These are phyloP conservation scores for Rugonectria rugulosa DNA, from an alignment of 2,329 filamentous ascomycete species.

Conservation along the genomic window DNA sequence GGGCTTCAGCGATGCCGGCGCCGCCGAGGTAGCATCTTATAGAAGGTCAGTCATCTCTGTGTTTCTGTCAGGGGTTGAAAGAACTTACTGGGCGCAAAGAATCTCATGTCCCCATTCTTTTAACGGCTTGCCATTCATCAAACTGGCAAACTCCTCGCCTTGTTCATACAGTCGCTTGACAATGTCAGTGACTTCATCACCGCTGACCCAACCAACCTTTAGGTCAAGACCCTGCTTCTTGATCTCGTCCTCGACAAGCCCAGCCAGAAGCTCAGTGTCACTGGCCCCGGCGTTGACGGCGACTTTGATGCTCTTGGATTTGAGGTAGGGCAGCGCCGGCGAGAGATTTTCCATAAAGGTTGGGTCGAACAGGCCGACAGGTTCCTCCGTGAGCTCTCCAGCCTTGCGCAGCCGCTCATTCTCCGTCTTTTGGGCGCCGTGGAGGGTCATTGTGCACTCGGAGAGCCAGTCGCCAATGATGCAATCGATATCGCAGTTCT, in stretches of 20 bases:
- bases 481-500: conserved; percentile 44
- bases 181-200: conserved; percentile 45
- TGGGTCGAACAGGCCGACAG: conserved; percentile 39
- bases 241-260: conserved; percentile 39
- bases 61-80: background rate
- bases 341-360: conserved; percentile 42
- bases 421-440: conserved; percentile 38
- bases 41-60: background rate
- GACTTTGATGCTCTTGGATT: conserved; percentile 44
- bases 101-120: conserved; percentile 36
- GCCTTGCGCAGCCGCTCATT: conserved; percentile 32
- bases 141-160: conserved; percentile 34
- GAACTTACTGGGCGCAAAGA: conserved; percentile 23
- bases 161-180: conserved; percentile 28
- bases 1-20: conserved; percentile 50
- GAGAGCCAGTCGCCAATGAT: conserved; percentile 44
- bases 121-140: conserved; percentile 35
- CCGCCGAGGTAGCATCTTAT: conserved; percentile 46
- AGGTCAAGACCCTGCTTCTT: conserved; percentile 38
- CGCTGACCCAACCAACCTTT: conserved; percentile 47
- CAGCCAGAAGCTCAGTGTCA: conserved; percentile 42
- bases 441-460: conserved; percentile 44
- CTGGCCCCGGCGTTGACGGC: conserved; percentile 49
- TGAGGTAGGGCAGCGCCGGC: conserved; percentile 44
- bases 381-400: conserved; percentile 41